Evolutionary conservation across 2,329 filamentous ascomycete species (phyloP), one percentile per base, ranked within the genome.

Genomic region (Daldinia sp.): DNA sequence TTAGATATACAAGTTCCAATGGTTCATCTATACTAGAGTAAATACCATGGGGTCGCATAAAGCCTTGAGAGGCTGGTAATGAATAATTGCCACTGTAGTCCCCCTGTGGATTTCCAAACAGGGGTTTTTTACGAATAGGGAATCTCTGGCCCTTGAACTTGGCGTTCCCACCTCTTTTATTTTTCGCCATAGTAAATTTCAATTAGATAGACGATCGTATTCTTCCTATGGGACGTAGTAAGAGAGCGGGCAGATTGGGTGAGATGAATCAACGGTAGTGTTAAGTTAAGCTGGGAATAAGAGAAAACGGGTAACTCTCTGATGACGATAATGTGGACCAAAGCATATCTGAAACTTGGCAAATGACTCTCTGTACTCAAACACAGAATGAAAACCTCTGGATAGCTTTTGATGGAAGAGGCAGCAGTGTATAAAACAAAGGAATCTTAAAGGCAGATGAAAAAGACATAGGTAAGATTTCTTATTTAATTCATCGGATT

Each of bases 21-120:
- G 7, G 30, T 17, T n/a, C 34, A 23, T 9, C 7, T 32, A 21
- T 50, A 30, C 3, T 8, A 8, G 11, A 27, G 19, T 15, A 58
- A 27, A 58, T 74, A 72, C 72, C 70, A 52, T 73, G 71, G 43
- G 63, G 13, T 49, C 50, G 67, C 51, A 47, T 17, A 15, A 58
- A 65, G 50, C 35, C 30, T 50, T 39, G 45, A 15, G 47, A 49
- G 27, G 48, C 34, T 25, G 59, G 35, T 29, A 56, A 54, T 45
- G 64, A 58, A 41, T 41, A 60, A 34, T 60, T 67, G 57, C 60
- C 63, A 54, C 58, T 47, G 47, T 63, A 53, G 7, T 53, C 62
- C 41, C 53, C 64, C 3, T 32, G 50, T 4, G 45, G 34, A 32
- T 63, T 62, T 25, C 39, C 51, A 15, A 35, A 19, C 4, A 48